phyloP scores from a whole-genome alignment of 2,329 filamentous ascomycete genomes.

The Aspergillus fumigatus region DNA sequence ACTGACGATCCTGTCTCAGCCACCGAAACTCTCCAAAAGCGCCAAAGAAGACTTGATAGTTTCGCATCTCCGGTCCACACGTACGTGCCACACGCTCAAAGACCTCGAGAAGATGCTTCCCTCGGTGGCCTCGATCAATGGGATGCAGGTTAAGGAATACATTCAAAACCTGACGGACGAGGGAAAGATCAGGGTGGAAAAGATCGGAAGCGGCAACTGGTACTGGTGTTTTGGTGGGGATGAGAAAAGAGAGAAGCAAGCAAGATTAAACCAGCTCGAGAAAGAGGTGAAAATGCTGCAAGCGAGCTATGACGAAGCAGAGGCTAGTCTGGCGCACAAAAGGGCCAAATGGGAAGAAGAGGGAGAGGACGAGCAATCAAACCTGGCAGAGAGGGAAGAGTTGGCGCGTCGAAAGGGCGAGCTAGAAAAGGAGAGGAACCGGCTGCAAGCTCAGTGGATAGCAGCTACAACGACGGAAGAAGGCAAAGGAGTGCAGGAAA shows the following conservation, averaged over 20 bases:
- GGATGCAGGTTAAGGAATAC: constrained; percentile 65
- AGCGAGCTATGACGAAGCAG: constrained; percentile 27
- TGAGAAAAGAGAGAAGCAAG: constrained; percentile 47
- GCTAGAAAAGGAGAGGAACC: constrained; percentile 27
- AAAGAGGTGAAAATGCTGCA: constrained; percentile 27
- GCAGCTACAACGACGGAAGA: constrained; percentile 22
- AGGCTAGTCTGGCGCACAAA: constrained; percentile 36
- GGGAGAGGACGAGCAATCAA: constrained; percentile 10
- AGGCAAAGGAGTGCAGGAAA: constrained; percentile 29
- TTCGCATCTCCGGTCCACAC: constrained; percentile 55
- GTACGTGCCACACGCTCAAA: constrained; percentile 61
- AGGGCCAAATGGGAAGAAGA: constrained; percentile 28
- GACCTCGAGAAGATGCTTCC: constrained; percentile 64
- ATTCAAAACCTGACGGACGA: constrained; percentile 60
- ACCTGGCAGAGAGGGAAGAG: constrained; percentile 15
- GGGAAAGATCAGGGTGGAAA: constrained; percentile 59
- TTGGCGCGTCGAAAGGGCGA: constrained; percentile 19
- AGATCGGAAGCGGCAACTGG: constrained; percentile 68
- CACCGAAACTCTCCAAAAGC: constrained; percentile 54
- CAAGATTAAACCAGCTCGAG: constrained; percentile 21
- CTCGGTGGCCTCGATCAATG: constrained; percentile 57
- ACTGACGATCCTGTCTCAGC: constrained; percentile 11
- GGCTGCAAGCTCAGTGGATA: constrained; percentile 22
- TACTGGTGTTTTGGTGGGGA: constrained; percentile 65
- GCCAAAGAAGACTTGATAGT: constrained; percentile 57